Base-by-base conservation (phyloP, 179 eudicot species). In the Amaranthus tricolor region DNA sequence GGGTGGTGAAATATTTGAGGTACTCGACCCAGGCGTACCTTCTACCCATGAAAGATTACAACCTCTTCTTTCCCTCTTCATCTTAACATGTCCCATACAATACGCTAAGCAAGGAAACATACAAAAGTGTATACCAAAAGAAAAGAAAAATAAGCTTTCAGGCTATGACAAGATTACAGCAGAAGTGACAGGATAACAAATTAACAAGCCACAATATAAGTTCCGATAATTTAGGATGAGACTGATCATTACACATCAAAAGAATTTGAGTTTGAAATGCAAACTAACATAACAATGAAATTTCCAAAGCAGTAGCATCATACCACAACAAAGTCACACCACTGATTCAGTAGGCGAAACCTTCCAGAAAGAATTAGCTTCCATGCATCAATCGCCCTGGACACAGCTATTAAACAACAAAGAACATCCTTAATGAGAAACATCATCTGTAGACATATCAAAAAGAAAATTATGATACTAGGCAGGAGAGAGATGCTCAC, bases 321-420 rank as follows among this genome's bases (percentile, higher is more conserved):
- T 87, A 95, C 99, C 97, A 87, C 92, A 77, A 93, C 84, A 77
- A 90, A 93, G 76, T 84, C 83, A 76, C 99, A 95, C 97, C 97
- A 95, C 75, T 89, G 90, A 57, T 91, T 84, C 58, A 95, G 91
- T 77, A 95, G 84, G 62, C 97, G 85, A 86, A 95, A 95, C 83
- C 97, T 87, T 79, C 98, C 99, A 73, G 86, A 84, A 80, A 95
- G 86, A 47, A 90, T 88, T 75, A 91, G 31, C 79, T 80, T 93
- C 99, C 99, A 93, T 70, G 95, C 90, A 66, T 79, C 78, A 70
- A 93, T 79, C 40, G 98, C 99, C 86, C 82, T 90, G 84, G 85
- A 82, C 65, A 91, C 96, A 88, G 92, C 99, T 93, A 84, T 65
- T 56, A 21, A 24, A 70, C 31, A 49, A 57, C 8, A 54, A 52